Percentiles rank a stretch among this genome's conserved stretches.
Evolutionary conservation across 305 asterid species (phyloP).

Genomic region (Caryopteris hybrid): DNA sequence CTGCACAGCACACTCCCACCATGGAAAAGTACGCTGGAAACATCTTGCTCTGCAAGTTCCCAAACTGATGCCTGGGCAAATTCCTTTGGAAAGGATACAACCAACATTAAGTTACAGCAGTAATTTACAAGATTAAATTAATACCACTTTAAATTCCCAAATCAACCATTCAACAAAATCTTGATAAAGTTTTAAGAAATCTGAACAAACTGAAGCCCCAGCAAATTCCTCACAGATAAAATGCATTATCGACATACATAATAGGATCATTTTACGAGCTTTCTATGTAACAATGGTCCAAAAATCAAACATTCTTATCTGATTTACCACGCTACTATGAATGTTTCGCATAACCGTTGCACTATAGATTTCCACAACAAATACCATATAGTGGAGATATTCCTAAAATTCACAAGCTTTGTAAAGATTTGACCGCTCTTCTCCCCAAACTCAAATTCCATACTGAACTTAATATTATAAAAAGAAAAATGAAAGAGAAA

Average conservation of each 20-base stretch:
- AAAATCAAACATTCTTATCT: background rate
- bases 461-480: background rate
- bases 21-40: constrained; percentile 94
- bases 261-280: background rate
- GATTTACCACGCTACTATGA: background rate
- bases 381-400: background rate
- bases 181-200: background rate
- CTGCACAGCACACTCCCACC: constrained; percentile 95
- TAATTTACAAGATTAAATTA: background rate
- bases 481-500: background rate
- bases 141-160: background rate
- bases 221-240: background rate
- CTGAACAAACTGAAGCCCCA: background rate
- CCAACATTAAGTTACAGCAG: background rate
- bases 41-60: constrained; percentile 94
- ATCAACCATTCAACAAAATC: background rate
- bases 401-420: background rate
- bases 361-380: background rate
- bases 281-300: background rate
- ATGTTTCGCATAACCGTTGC: background rate
- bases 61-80: constrained; percentile 95
- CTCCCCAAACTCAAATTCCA: background rate
- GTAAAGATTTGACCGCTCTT: background rate
- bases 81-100: constrained; percentile 41
- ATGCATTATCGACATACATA: background rate